Conservation (phyloP, 495 filamentous ascomycete species). For the Xylaria flabelliformis region DNA sequence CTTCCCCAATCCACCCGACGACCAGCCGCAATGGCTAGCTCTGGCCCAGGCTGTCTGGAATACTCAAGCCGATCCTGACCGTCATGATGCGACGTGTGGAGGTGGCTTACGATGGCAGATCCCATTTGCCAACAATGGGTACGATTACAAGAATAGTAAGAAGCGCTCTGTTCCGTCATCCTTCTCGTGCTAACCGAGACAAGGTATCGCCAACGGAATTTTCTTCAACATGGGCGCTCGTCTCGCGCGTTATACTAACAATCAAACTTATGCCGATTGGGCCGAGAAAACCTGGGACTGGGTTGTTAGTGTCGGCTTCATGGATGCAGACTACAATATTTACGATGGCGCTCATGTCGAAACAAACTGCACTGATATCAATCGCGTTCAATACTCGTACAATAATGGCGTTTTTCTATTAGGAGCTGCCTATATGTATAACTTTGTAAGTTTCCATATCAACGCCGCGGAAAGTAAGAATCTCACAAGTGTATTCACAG, state of each 20-base stretch:
- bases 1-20: conserved; percentile 66
- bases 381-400: conserved; percentile 73
- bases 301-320: conserved; percentile 66
- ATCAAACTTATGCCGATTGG: conserved; percentile 79
- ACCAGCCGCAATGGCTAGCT: conserved; percentile 73
- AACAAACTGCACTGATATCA: conserved; percentile 66
- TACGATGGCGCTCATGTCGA: conserved; percentile 74
- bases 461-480: neutral
- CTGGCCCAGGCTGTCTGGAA: conserved; percentile 80
- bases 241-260: conserved; percentile 76
- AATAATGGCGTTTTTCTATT: conserved; percentile 75
- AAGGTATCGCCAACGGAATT: conserved; percentile 71
- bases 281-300: conserved; percentile 79
- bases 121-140: conserved; percentile 75
- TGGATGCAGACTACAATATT: conserved; percentile 65
- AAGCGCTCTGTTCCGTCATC: conserved; percentile 29
- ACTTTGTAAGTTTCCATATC: conserved; percentile 56
- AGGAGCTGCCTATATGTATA: conserved; percentile 80
- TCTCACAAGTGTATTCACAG: conserved; percentile 19
- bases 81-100: conserved; percentile 65
- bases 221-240: conserved; percentile 85
- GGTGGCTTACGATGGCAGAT: conserved; percentile 85
- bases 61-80: conserved; percentile 69
- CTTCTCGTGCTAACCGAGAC: conserved; percentile 23
- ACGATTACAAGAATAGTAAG: conserved; percentile 85